phyloP scores from a whole-genome alignment of 2,329 filamentous ascomycete genomes.

The Ophiostoma triangulosporum region DNA sequence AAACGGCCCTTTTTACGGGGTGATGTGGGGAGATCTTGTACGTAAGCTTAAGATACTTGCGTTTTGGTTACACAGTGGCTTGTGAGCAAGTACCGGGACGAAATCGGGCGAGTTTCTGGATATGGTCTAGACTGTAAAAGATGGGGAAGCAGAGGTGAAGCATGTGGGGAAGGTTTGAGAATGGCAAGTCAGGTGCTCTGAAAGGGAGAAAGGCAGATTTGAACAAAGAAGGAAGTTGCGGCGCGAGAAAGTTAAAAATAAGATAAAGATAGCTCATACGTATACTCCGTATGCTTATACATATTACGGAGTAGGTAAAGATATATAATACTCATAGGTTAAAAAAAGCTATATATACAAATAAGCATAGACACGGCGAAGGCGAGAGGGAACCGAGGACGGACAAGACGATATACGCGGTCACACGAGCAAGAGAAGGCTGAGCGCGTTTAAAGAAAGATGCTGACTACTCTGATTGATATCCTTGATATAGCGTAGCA shows the following conservation, averaged over 20 bases:
- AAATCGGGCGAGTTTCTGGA: not conserved
- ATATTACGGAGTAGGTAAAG: too few relatives aligned
- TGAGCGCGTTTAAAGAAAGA: not conserved
- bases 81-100: not conserved
- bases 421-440: not conserved
- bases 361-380: not conserved
- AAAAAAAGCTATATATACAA: too few relatives aligned
- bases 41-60: too few relatives aligned
- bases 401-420: not conserved
- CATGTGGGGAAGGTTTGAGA: not conserved
- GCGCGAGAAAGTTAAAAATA: not conserved
- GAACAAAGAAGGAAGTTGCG: not conserved
- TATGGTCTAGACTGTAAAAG: not conserved
- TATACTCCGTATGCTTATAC: too few relatives aligned
- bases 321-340: too few relatives aligned
- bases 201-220: too few relatives aligned
- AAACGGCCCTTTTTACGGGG: constrained; percentile 1
- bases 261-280: too few relatives aligned
- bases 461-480: not conserved
- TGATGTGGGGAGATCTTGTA: not conserved
- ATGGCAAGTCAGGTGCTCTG: too few relatives aligned
- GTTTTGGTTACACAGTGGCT: not conserved
- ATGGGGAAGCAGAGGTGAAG: not conserved
- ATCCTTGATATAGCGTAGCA: not conserved
- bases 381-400: not conserved